Conservation (phyloP, 1,284 basidiomycete genomes). For the Vanrija humicola region DNA sequence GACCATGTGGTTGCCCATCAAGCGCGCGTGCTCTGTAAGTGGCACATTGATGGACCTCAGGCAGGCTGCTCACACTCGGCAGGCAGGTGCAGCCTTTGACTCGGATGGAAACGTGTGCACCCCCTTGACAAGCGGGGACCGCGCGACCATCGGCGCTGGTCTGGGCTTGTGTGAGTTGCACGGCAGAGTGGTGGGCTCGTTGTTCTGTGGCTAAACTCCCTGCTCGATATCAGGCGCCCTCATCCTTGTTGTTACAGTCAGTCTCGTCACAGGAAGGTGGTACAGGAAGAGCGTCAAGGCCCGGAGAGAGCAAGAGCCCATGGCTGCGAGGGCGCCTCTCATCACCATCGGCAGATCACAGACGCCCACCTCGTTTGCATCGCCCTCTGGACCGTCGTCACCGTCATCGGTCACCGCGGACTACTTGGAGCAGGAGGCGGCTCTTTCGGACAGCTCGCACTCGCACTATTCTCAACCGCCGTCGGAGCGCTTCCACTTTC, state of each 20-base stretch:
- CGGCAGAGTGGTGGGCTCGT: not conserved
- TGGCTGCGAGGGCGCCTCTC: not conserved
- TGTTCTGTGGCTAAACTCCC: not conserved
- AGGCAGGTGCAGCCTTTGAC: conserved; percentile 31
- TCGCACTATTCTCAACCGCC: not conserved
- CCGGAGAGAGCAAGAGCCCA: not conserved
- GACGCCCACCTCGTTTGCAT: not conserved
- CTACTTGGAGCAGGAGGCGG: not conserved
- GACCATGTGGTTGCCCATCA: not conserved
- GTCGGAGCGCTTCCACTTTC: conserved; percentile 32
- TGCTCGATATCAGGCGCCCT: conserved; percentile 5
- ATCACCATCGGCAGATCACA: not conserved
- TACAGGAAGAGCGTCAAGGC: not conserved
- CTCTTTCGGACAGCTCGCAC: not conserved
- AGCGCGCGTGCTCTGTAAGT: not conserved
- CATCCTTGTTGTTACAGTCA: conserved; percentile 5
- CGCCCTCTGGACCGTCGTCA: not conserved
- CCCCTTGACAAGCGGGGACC: conserved; percentile 20
- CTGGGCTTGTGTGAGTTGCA: conserved; percentile 22
- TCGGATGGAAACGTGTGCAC: conserved; percentile 28
- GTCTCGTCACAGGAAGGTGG: not conserved
- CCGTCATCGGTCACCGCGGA: conserved; percentile 18
- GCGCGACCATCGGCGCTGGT: conserved; percentile 21
- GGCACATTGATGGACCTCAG: not conserved
- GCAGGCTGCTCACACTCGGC: not conserved